These are phyloP conservation scores for Dactylellina haptotyla DNA, from an alignment of 2,329 filamentous ascomycete genomes.

Conservation along the genomic window DNA sequence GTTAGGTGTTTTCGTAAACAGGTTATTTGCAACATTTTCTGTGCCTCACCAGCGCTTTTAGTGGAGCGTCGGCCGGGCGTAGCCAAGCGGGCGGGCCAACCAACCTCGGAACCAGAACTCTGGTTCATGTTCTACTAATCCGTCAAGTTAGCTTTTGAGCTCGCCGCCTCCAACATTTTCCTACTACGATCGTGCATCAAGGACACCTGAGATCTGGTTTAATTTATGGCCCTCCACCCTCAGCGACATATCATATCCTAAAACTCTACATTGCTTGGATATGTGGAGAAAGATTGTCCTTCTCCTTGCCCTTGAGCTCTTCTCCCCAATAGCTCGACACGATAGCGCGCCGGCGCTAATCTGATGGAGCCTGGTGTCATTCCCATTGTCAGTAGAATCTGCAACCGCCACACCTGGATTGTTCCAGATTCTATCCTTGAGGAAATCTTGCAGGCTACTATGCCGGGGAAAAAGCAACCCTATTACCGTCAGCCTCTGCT, in stretches of 20 bases:
- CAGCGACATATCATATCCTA: too few species aligned
- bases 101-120: slow-evolving; percentile 15
- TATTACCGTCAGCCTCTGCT: slow-evolving; percentile 8
- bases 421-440: slow-evolving; percentile 44
- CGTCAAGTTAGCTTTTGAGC: too few species aligned
- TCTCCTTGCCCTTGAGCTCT: slow-evolving; percentile 1
- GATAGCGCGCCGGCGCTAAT: slow-evolving; percentile 11
- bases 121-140: slow-evolving; percentile 15
- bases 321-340: background rate
- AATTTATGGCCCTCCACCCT: too few species aligned
- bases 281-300: too few species aligned
- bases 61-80: too few species aligned
- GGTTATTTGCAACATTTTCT: too few species aligned
- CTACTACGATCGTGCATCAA: too few species aligned
- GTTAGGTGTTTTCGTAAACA: too few species aligned
- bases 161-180: too few species aligned
- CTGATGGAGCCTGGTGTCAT: slow-evolving; percentile 21
- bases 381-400: slow-evolving; percentile 8
- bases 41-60: too few species aligned
- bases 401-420: slow-evolving; percentile 43
- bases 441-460: slow-evolving; percentile 25
- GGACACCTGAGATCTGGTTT: too few species aligned
- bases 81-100: background rate
- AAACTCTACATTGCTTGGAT: too few species aligned
- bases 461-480: slow-evolving; percentile 45